These are phyloP conservation scores for Blastobotrys serpentis DNA, from an alignment of 1,139 yeast genomes.

Conservation along the genomic window DNA sequence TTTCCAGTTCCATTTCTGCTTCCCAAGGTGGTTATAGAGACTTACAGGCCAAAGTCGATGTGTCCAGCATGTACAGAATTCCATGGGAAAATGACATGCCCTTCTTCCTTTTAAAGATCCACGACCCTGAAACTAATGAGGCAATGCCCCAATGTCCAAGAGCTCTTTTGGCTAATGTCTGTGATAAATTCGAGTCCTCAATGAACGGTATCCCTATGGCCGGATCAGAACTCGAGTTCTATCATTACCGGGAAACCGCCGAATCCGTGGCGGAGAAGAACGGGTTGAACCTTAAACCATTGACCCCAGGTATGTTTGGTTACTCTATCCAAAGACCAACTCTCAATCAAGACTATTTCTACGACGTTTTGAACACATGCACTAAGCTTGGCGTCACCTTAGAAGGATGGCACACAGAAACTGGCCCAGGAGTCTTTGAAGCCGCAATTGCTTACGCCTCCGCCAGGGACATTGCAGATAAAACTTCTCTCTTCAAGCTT, in stretches of 20 bases:
- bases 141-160: constrained; percentile 40
- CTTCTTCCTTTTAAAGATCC: constrained; percentile 35
- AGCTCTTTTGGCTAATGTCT: constrained; percentile 29
- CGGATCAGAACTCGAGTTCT: constrained; percentile 41
- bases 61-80: constrained; percentile 30
- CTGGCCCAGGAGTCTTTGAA: constrained; percentile 43
- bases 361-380: constrained; percentile 33
- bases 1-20: constrained; percentile 34
- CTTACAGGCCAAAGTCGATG: constrained; percentile 35
- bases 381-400: constrained; percentile 31
- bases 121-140: constrained; percentile 28
- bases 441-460: constrained; percentile 39
- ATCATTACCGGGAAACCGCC: constrained; percentile 36
- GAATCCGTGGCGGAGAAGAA: constrained; percentile 32
- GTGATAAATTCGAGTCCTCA: constrained; percentile 21
- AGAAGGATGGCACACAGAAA: constrained; percentile 43
- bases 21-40: constrained; percentile 39
- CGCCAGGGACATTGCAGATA: constrained; percentile 38
- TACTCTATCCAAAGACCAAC: constrained; percentile 39
- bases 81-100: constrained; percentile 39
- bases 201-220: constrained; percentile 32
- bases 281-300: constrained; percentile 32
- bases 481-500: constrained; percentile 37
- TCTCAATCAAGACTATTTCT: constrained; percentile 35
- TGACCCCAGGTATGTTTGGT: constrained; percentile 42